phyloP scores from a whole-genome alignment of 2,329 filamentous ascomycete genomes.

The Coleophoma cylindrospora region DNA sequence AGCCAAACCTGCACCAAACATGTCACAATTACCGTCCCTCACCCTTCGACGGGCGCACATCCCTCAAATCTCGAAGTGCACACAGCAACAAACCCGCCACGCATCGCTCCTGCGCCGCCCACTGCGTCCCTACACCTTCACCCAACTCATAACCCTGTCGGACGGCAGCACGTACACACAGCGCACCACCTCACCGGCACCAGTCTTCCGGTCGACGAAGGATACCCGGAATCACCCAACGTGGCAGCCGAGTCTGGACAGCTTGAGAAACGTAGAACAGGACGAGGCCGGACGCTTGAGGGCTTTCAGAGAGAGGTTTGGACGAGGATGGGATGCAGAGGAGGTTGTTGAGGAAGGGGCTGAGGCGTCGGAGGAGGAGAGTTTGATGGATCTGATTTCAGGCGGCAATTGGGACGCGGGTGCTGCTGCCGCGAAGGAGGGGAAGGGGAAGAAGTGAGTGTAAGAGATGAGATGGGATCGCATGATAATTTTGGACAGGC shows the following conservation, averaged over 20 bases:
- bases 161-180: slow-evolving; percentile 83
- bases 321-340: slow-evolving; percentile 71
- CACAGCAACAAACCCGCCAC: slow-evolving; percentile 44
- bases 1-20: slow-evolving; percentile 1
- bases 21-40: slow-evolving; percentile 11
- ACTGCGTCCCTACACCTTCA: slow-evolving; percentile 93
- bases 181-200: slow-evolving; percentile 68
- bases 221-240: slow-evolving; percentile 85
- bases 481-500: neutral
- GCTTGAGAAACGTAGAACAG: slow-evolving; percentile 82
- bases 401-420: slow-evolving; percentile 29
- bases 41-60: slow-evolving; percentile 12
- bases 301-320: slow-evolving; percentile 81
- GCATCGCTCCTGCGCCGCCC: slow-evolving; percentile 83
- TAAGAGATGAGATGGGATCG: neutral
- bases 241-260: slow-evolving; percentile 84
- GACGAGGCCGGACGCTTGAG: slow-evolving; percentile 90
- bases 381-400: slow-evolving; percentile 52
- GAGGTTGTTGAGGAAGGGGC: slow-evolving; percentile 28
- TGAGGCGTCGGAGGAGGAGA: slow-evolving; percentile 25
- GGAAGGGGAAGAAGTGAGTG: slow-evolving; percentile 28
- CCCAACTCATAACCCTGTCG: slow-evolving; percentile 88
- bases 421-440: slow-evolving; percentile 18
- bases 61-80: slow-evolving; percentile 3
- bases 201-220: slow-evolving; percentile 59